Percentiles rank a stretch among this genome's conserved stretches.
Conservation (phyloP, 2,329 filamentous ascomycete species). For the Ceratocystis harringtonii region DNA sequence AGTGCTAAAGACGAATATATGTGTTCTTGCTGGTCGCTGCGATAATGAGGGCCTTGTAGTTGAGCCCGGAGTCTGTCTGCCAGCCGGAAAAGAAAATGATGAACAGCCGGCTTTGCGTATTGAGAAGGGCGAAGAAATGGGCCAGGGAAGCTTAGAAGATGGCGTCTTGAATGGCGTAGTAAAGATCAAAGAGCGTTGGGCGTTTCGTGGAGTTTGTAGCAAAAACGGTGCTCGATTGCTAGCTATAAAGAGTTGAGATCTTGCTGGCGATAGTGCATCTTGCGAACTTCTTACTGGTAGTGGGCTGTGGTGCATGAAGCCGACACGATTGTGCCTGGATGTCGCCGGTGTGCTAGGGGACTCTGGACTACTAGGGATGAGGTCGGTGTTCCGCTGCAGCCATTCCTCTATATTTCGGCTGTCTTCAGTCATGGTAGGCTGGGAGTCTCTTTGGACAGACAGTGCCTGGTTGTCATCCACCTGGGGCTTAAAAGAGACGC, state of each 20-base stretch:
- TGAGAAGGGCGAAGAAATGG: not conserved
- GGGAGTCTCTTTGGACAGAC: not conserved
- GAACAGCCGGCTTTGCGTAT: not conserved
- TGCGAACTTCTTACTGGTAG: not conserved
- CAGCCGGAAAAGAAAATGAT: not conserved
- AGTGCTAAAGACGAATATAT: not conserved
- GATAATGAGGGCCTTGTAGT: not conserved
- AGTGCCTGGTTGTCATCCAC: not conserved
- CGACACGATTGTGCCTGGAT: not conserved
- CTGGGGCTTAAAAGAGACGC: not conserved
- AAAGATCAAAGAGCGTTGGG: not conserved
- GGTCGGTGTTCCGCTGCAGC: not conserved
- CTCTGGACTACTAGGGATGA: not conserved
- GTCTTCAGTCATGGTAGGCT: not conserved
- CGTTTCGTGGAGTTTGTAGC: not conserved
- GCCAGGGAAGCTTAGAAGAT: not conserved
- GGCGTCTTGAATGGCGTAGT: constrained; percentile 3
- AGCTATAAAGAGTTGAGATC: not conserved
- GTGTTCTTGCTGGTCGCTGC: not conserved
- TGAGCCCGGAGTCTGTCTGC: not conserved
- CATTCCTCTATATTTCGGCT: not conserved
- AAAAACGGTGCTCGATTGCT: not conserved
- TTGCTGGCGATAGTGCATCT: not conserved
- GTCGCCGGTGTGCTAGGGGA: not conserved
- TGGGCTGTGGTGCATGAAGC: not conserved